These are phyloP conservation scores for Colletotrichum horii DNA, from an alignment of 2,329 filamentous ascomycete species.

Conservation along the genomic window DNA sequence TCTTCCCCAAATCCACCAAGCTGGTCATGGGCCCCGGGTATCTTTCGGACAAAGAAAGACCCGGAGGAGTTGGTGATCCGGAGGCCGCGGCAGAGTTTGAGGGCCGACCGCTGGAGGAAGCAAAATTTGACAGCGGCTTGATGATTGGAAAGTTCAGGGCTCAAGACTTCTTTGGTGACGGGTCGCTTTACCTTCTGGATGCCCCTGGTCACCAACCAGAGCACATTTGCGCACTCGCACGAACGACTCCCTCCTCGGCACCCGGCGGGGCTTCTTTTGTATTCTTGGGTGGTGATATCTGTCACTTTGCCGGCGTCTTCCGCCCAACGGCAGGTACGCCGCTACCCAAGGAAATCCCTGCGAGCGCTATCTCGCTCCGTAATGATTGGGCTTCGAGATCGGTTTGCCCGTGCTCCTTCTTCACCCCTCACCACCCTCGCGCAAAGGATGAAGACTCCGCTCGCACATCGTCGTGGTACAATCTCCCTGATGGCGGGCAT, in stretches of 20 bases:
- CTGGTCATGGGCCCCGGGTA: slow-evolving; percentile 29
- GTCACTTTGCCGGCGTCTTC: slow-evolving; percentile 21
- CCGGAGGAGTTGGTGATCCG: background rate
- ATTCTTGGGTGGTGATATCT: slow-evolving; percentile 26
- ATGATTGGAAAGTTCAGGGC: slow-evolving; percentile 40
- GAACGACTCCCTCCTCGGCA: slow-evolving; percentile 19
- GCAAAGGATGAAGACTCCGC: background rate
- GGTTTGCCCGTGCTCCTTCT: slow-evolving; percentile 5
- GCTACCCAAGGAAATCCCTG: background rate
- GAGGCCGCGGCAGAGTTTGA: slow-evolving; percentile 17
- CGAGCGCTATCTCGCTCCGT: background rate
- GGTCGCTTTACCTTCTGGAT: slow-evolving; percentile 45
- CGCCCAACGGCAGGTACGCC: background rate
- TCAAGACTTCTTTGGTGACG: slow-evolving; percentile 46
- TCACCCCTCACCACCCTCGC: slow-evolving; percentile 7
- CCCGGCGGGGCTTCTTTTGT: slow-evolving; percentile 22
- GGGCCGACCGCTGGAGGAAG: slow-evolving; percentile 18
- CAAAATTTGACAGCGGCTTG: slow-evolving; percentile 20
- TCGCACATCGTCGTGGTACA: background rate
- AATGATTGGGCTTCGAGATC: background rate
- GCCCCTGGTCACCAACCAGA: slow-evolving; percentile 26
- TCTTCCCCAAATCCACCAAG: slow-evolving; percentile 26
- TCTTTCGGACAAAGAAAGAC: background rate
- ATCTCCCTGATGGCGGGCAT: background rate
- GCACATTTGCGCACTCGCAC: slow-evolving; percentile 26